Evolutionary conservation across 495 filamentous ascomycete species (phyloP), one percentile per base, ranked within the genome.

Genomic region (Penicillium simplicissimum): DNA sequence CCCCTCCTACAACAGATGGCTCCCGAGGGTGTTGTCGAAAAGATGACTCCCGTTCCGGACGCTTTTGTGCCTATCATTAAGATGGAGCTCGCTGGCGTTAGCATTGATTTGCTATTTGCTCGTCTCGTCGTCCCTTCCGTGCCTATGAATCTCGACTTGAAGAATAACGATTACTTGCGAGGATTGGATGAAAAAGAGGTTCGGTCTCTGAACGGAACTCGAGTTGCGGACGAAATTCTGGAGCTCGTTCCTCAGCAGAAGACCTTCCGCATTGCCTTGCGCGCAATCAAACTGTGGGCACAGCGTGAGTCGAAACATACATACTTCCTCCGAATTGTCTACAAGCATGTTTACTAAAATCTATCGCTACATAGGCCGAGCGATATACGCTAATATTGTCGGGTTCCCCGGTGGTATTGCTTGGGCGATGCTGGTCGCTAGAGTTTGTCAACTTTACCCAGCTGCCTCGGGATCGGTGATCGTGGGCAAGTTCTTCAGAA

Each of bases 401-500:
- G 95, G 95, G 15, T 98, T 93, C 64, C 96, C 95, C 10, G 95
- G 95, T 59, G 95, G 95, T 76, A 92, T 98, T 52, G 95, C 95
- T 19, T 98, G 93, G 91, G 95, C 94, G 33, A 96, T 98, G 88
- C 80, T 98, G 66, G 93, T 98, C 19, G 95, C 95, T 23, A 82
- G 95, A 60, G 91, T 98, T 48, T 98, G 95, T 71, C 95, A 98
- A 73, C 81, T 98, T n/a, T 98, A 97, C 77, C 95, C 95, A 15
- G 91, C 90, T 70, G 95, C 96, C 15, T 89, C 90, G 9, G 90
- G 89, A 38, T 88, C 93, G 14, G 86, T 90, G 15, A 86, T 98
- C 34, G 87, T 98, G 31, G 81, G 82, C 68, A 97, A 96, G 74
- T 98, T 98, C 83, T 98, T 98, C 77, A 79, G 85, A 55, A 90